Evolutionary conservation across 2,329 filamentous ascomycete genomes (phyloP).

Genomic region (Trichophyton benhamiae): DNA sequence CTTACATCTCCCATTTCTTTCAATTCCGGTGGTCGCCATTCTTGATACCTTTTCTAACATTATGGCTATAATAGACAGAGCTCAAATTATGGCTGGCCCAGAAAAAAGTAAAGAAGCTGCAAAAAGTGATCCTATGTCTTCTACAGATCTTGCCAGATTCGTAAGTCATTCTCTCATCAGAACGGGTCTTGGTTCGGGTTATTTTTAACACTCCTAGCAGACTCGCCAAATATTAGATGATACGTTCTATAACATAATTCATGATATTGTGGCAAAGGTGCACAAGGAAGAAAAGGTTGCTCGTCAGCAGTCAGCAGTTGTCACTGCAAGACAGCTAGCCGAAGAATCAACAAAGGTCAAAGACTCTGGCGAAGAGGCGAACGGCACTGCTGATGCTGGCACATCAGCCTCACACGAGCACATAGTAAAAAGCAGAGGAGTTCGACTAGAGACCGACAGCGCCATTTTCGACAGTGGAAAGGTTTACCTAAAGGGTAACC

Average conservation of each 20-base stretch:
- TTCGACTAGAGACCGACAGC: conserved; percentile 38
- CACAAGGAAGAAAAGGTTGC: conserved; percentile 50
- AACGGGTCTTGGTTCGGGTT: background rate
- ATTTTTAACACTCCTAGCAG: conserved; percentile 14
- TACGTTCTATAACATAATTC: conserved; percentile 47
- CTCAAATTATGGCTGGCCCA: conserved; percentile 17
- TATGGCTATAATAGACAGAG: background rate
- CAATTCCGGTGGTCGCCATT: background rate
- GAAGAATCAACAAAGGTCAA: conserved; percentile 26
- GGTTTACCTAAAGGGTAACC: conserved; percentile 45
- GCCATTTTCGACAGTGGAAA: conserved; percentile 43
- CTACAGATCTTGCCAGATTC: conserved; percentile 31
- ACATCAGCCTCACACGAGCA: conserved; percentile 27
- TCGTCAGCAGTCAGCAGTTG: conserved; percentile 42
- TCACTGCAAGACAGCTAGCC: conserved; percentile 33
- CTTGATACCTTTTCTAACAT: background rate
- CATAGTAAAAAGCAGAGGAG: conserved; percentile 21
- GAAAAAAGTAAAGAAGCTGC: conserved; percentile 21
- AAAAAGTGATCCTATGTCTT: conserved; percentile 20
- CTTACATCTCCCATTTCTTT: background rate
- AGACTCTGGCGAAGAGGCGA: conserved; percentile 20
- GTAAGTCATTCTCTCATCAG: conserved; percentile 19
- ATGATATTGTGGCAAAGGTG: conserved; percentile 45
- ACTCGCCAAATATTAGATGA: conserved; percentile 43
- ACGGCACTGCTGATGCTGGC: conserved; percentile 22